phyloP scores from a whole-genome alignment of 2,329 filamentous ascomycete species.

The Apiospora sp. region DNA sequence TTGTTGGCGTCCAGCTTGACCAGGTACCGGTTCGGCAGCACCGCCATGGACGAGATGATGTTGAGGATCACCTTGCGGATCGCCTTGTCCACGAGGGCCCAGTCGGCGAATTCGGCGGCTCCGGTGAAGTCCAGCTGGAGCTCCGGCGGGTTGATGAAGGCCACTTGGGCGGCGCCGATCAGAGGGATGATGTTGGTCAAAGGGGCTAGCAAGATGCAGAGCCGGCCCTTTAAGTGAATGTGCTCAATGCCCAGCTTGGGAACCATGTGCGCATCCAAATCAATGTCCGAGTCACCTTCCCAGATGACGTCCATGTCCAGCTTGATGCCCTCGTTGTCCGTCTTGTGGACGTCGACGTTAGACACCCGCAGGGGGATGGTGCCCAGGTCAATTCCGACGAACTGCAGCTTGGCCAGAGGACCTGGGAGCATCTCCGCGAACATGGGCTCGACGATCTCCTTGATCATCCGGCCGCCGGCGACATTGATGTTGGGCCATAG shows the following conservation, averaged over 20 bases:
- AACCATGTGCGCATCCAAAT: slow-evolving; percentile 53
- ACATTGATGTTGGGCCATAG: slow-evolving; percentile 59
- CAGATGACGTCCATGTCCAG: slow-evolving; percentile 56
- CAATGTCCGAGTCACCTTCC: slow-evolving; percentile 55
- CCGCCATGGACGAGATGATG: slow-evolving; percentile 54
- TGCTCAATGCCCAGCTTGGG: slow-evolving; percentile 55
- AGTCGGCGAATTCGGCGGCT: slow-evolving; percentile 30
- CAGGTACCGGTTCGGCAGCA: slow-evolving; percentile 57
- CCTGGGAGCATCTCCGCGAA: slow-evolving; percentile 54
- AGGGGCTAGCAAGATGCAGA: slow-evolving; percentile 53
- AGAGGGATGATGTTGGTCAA: slow-evolving; percentile 55
- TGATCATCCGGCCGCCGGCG: slow-evolving; percentile 52
- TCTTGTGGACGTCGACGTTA: slow-evolving; percentile 54
- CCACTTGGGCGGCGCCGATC: slow-evolving; percentile 56
- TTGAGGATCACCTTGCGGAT: slow-evolving; percentile 54
- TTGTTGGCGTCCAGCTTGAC: slow-evolving; percentile 54
- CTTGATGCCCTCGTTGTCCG: slow-evolving; percentile 53
- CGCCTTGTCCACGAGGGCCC: slow-evolving; percentile 41
- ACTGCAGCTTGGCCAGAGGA: slow-evolving; percentile 51
- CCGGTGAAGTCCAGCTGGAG: slow-evolving; percentile 57
- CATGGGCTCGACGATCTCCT: slow-evolving; percentile 57
- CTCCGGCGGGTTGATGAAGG: slow-evolving; percentile 56
- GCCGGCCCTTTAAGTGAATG: slow-evolving; percentile 52
- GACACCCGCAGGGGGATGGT: slow-evolving; percentile 49
- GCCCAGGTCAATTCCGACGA: slow-evolving; percentile 56